Base-by-base conservation (phyloP, 164 flowering plant species). In the Sextonia rubra region DNA sequence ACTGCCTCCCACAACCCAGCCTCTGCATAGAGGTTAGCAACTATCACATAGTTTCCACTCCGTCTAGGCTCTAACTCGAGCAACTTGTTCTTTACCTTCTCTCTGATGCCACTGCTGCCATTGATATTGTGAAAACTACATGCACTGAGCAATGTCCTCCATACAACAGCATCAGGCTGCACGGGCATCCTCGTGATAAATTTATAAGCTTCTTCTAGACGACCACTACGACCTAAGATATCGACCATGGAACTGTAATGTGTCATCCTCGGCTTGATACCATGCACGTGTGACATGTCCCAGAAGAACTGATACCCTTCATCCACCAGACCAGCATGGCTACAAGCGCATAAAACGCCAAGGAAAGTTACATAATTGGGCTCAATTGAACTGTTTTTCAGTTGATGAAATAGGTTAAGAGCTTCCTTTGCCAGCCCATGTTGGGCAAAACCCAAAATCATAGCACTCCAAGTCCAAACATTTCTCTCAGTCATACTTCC, bases 91-190 rank as follows among this genome's bases (percentile, higher is more conserved):
- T 47, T 68, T 47, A 74, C 72, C 47, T 62, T 74, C 63, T 69
- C 72, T 25, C 62, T 58, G 6, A 74, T 63, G 12, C 24, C 60
- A 18, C 49, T 47, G 8, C 27, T n/a, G 6, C 32, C 66, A n/a
- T 9, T 48, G 29, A 9, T 47, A 47, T 62, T 72, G 62, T 74
- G 77, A 6, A 69, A 47, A 37, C 49, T 3, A 47, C 77, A 74
- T 12, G 77, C 77, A 60, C 77, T 61, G 26, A 74, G 77, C 58
- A 74, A 48, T 55, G 77, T 74, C 60, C 72, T 60, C 77, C 77
- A 74, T 17, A 73, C 75, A 74, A 69, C 62, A 4, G 72, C 72
- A 61, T 74, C 72, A 60, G 77, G 49, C 55, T 69, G 68, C 20
- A 69, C 27, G 9, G 72, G 72, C 72, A 74, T 74, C 47, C 32